A percentile compares a stretch with the other conserved stretches of the same genome.
These are phyloP conservation scores for Trypanosoma cruzi DNA, from an alignment of 208 protist genomes.

Conservation along the genomic window DNA sequence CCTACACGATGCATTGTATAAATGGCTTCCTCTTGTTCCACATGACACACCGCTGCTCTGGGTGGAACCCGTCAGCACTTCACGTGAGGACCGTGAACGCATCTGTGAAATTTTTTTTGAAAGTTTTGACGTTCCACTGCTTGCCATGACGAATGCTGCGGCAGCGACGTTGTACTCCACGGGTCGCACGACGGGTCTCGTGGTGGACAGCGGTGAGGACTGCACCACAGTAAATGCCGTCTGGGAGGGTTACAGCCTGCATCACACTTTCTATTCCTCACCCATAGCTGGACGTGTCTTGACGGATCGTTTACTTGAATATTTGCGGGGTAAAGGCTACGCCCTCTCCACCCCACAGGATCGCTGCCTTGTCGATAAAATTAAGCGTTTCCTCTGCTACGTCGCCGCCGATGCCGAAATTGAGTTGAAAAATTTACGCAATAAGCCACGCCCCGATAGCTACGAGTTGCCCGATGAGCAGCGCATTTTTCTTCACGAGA, in stretches of 20 bases:
- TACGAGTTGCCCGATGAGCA: conserved; percentile 91
- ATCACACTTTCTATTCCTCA: conserved; percentile 61
- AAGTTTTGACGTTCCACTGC: conserved; percentile 93
- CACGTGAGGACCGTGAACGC: conserved; percentile 91
- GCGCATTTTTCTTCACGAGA: conserved; percentile 78
- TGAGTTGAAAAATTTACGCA: conserved; percentile 30
- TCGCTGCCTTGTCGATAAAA: conserved; percentile 56
- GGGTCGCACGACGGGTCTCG: conserved; percentile 97
- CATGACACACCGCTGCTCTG: conserved; percentile 88
- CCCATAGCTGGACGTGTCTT: conserved; percentile 77
- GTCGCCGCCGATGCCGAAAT: conserved; percentile 46
- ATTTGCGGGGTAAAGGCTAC: conserved; percentile 74
- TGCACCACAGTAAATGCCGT: conserved; percentile 98
- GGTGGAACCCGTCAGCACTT: conserved; percentile 97
- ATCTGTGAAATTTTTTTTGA: conserved; percentile 98
- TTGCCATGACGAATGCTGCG: conserved; percentile 93
- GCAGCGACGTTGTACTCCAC: conserved; percentile 97
- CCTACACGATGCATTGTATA: conserved; percentile 77
- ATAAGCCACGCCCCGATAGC: conserved; percentile 21
- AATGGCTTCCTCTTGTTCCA: conserved; percentile 56
- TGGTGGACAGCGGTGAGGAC: conserved; percentile 98
- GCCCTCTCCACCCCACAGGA: conserved; percentile 89
- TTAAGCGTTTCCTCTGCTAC: conserved; percentile 87
- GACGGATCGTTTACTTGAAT: conserved; percentile 71
- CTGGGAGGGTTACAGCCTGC: conserved; percentile 95